These are phyloP conservation scores for Sindora glabra DNA, from an alignment of 306 rosid species.

Conservation along the genomic window DNA sequence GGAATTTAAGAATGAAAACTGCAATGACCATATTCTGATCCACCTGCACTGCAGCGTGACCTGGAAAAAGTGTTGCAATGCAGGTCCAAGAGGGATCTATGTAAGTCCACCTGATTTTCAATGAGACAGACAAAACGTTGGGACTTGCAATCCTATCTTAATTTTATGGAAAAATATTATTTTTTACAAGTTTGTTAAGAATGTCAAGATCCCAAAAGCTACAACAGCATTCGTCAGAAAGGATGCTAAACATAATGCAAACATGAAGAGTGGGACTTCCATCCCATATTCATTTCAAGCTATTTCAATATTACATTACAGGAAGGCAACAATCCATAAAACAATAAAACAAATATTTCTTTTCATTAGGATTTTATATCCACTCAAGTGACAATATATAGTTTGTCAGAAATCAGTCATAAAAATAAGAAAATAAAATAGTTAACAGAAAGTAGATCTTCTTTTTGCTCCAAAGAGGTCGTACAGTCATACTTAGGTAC, in stretches of 20 bases:
- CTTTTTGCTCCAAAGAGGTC: no score
- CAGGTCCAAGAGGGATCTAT: slow-evolving; percentile 96
- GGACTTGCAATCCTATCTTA: no score
- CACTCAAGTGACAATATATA: not conserved
- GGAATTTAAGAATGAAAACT: no score
- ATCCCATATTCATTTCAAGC: not conserved
- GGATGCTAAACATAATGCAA: not conserved
- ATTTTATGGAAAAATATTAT: not conserved
- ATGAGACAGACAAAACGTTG: slow-evolving; percentile 14
- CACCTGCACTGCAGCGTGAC: no score
- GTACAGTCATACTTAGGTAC: no score
- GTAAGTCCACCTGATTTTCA: slow-evolving; percentile 80
- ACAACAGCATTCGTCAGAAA: not conserved
- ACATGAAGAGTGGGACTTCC: not conserved
- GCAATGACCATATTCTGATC: no score
- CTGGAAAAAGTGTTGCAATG: slow-evolving; percentile 89
- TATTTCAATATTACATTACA: not conserved
- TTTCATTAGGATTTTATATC: not conserved
- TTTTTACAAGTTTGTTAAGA: not conserved
- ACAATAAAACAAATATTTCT: not conserved
- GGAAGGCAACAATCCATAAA: not conserved
- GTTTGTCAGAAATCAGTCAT: no score
- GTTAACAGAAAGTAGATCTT: not conserved
- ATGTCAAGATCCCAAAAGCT: not conserved
- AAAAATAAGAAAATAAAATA: no score